phyloP scores from a whole-genome alignment of 2,329 filamentous ascomycete species.

The Colletotrichum sp. region DNA sequence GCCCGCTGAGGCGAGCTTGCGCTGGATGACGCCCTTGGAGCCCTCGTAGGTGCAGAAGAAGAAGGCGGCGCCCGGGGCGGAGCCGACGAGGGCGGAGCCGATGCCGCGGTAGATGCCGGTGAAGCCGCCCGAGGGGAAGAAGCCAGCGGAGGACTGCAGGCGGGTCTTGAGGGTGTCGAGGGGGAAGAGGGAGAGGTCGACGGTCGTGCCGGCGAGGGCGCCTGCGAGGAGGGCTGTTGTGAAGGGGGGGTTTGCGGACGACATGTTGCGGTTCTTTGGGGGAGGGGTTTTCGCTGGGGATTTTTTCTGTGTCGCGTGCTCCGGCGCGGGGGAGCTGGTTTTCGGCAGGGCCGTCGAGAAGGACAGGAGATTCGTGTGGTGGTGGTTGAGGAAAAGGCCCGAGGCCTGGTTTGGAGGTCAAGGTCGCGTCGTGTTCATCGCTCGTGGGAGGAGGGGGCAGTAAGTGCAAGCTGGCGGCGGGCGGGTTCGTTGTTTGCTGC shows the following conservation, averaged over 20 bases:
- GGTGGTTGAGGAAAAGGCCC: background rate
- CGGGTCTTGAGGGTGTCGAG: conserved; percentile 99
- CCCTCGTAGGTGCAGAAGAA: conserved; percentile 97
- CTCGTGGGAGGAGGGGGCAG: background rate
- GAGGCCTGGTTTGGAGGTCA: background rate
- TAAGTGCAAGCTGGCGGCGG: background rate
- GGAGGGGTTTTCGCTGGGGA: background rate
- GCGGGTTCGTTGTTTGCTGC: background rate
- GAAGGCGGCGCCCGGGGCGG: conserved; percentile 90
- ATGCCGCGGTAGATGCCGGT: conserved; percentile 92
- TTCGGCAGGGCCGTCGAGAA: background rate
- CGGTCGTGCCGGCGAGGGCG: conserved; percentile 90
- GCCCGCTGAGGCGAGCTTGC: conserved; percentile 29
- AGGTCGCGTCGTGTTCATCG: background rate
- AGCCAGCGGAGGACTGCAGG: conserved; percentile 81
- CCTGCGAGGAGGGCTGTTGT: conserved; percentile 75
- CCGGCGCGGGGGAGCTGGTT: background rate
- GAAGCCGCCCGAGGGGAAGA: conserved; percentile 87
- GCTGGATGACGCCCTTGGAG: conserved; percentile 62
- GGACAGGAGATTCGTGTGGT: background rate
- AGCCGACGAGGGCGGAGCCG: conserved; percentile 87
- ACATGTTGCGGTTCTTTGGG: background rate
- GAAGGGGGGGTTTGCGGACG: conserved; percentile 45
- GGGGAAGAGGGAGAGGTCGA: conserved; percentile 95
- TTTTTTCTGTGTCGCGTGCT: background rate